Evolutionary conservation across 176 grass and related monocot genomes (phyloP).

Genomic region (Urochloa ruziziensis): DNA sequence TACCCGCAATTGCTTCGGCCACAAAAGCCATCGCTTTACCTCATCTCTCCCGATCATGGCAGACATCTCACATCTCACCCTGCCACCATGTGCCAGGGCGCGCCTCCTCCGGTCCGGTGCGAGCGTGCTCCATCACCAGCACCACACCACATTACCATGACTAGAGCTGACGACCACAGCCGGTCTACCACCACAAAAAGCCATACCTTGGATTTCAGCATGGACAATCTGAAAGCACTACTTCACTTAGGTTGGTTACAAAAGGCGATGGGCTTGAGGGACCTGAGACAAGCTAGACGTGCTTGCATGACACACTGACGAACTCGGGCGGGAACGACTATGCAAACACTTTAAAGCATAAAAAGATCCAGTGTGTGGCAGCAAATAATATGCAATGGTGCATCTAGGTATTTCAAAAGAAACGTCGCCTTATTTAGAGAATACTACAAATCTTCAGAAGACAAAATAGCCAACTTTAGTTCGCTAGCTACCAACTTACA

Average conservation of each 20-base stretch:
- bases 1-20: conserved; percentile 9
- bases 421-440: not conserved
- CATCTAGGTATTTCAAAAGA: not conserved
- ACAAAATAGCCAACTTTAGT: not conserved
- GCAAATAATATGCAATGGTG: not conserved
- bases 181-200: not conserved
- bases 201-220: not conserved
- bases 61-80: conserved; percentile 54
- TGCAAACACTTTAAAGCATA: not conserved
- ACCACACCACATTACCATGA: not conserved
- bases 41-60: conserved; percentile 34
- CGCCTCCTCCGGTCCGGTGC: no score
- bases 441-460: not conserved
- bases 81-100: conserved; percentile 13
- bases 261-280: not conserved
- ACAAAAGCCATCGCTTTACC: not conserved
- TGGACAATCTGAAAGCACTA: not conserved
- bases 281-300: not conserved
- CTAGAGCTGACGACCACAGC: not conserved
- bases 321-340: not conserved
- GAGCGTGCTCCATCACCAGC: not conserved
- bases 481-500: not conserved
- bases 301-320: not conserved
- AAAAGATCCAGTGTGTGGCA: not conserved
- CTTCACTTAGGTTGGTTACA: not conserved